Evolutionary conservation across 805 yeast species (phyloP).

Genomic region (Lachancea dasiensis): DNA sequence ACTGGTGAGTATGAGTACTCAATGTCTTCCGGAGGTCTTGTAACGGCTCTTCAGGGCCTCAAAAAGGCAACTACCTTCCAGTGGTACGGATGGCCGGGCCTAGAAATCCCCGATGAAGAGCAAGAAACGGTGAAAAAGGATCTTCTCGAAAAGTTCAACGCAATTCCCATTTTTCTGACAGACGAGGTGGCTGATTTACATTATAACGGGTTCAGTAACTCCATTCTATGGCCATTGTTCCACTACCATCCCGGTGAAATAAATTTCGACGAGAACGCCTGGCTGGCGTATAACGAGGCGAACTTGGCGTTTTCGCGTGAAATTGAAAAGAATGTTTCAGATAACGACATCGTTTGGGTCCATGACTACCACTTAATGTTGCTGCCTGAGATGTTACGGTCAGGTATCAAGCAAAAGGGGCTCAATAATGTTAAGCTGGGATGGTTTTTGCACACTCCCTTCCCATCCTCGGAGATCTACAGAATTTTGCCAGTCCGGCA

Average conservation of each 20-base stretch:
- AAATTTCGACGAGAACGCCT: constrained; percentile 94
- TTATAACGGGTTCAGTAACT: constrained; percentile 92
- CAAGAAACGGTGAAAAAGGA: constrained; percentile 64
- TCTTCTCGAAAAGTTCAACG: constrained; percentile 69
- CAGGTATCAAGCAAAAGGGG: constrained; percentile 42
- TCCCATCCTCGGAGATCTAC: constrained; percentile 95
- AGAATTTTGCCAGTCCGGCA: constrained; percentile 92
- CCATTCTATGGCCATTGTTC: constrained; percentile 95
- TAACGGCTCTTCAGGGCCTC: constrained; percentile 89
- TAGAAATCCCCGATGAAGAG: constrained; percentile 77
- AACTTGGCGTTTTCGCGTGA: constrained; percentile 74
- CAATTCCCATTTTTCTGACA: constrained; percentile 81
- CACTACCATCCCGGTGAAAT: constrained; percentile 99
- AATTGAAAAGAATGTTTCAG: constrained; percentile 62
- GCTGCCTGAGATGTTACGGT: constrained; percentile 80
- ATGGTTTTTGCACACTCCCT: constrained; percentile 94
- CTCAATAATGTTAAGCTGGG: constrained; percentile 68
- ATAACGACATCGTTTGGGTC: constrained; percentile 91
- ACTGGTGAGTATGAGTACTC: constrained; percentile 67
- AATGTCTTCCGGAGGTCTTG: constrained; percentile 97
- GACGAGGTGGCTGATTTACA: constrained; percentile 93
- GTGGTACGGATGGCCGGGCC: constrained; percentile 99
- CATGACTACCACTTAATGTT: constrained; percentile 90
- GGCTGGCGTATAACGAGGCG: constrained; percentile 97
- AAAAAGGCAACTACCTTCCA: constrained; percentile 78